Evolutionary conservation across 2,329 filamentous ascomycete genomes (phyloP), one percentile per base, ranked within the genome.

Genomic region (Ophiostoma sp.): DNA sequence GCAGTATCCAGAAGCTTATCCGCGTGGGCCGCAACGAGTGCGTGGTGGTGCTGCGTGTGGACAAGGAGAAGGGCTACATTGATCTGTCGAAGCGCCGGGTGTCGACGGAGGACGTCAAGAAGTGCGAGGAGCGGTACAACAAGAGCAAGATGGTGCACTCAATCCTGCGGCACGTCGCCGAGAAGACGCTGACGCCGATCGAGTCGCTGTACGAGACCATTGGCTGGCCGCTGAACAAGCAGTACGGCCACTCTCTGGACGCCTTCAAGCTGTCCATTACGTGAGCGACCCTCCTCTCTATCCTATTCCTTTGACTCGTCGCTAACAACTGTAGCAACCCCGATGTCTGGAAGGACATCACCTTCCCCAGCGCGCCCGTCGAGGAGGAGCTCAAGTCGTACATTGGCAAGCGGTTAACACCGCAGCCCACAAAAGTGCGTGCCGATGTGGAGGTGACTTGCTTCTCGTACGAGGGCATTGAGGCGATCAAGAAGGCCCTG

Each of bases 81-180:
- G 96, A 99, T 91, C 86, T 99, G 82, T 97, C 94, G 76, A 99
- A 99, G 88, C 95, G 96, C 81, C 92, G 96, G 86, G 96, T 99
- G 74, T 98, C 95, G 59, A 93, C 96, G 61, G 96, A 99, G 83
- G 96, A 99, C 86, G 96, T 98, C 76, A 88, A 97, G 79, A 98
- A 98, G 86, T 99, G 97, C 82, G 96, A 99, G 83, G 96, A 99
- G 87, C 91, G 96, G 79, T 99, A 98, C 89, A 99, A 99, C 90
- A 99, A 99, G 91, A 93, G 94, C 87, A 99, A 99, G 88, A 97
- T 97, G 87, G 96, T 98, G 55, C 96, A 99, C 85, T 97, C 94
- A 72, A 98, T 99, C 84, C 95, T 99, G 93, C 92, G 95, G 82
- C 96, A 99, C 83, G 96, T 99, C 76, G 95, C 96, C 78, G 95